Percentiles rank a stretch among this genome's conserved stretches.
Evolutionary conservation across 768 basidiomycete genomes (phyloP).

Genomic region (Russula foetens): DNA sequence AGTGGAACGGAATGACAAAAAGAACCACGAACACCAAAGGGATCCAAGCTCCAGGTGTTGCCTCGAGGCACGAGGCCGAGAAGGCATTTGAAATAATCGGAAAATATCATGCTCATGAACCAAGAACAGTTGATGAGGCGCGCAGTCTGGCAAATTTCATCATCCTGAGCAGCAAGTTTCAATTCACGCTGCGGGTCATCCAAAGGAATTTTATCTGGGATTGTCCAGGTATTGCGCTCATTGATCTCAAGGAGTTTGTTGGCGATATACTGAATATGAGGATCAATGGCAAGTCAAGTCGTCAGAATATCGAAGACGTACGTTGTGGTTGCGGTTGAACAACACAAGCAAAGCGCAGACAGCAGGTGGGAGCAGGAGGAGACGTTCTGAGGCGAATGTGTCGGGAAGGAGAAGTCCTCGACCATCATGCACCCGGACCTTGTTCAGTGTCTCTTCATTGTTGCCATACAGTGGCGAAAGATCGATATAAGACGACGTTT

Average conservation of each 20-base stretch:
- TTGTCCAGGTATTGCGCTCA: conserved; percentile 54
- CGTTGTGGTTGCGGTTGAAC: too few species aligned
- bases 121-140: conserved; percentile 72
- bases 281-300: too few species aligned
- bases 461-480: too few species aligned
- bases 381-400: too few species aligned
- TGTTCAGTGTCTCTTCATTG: conserved; percentile 49
- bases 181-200: conserved; percentile 23
- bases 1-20: not conserved
- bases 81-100: conserved; percentile 77
- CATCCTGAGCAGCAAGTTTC: conserved; percentile 29
- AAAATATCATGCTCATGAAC: conserved; percentile 71
- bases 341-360: too few species aligned
- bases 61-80: conserved; percentile 69
- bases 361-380: too few species aligned
- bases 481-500: too few species aligned
- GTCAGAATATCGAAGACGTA: too few species aligned
- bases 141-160: conserved; percentile 74
- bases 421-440: too few species aligned
- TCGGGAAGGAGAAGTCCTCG: too few species aligned
- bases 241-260: conserved; percentile 72
- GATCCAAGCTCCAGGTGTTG: conserved; percentile 67
- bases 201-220: conserved; percentile 41
- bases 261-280: conserved; percentile 62
- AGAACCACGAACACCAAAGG: conserved; percentile 47